Evolutionary conservation across 495 filamentous ascomycete genomes (phyloP).

Genomic region (Lophium mytilinum): DNA sequence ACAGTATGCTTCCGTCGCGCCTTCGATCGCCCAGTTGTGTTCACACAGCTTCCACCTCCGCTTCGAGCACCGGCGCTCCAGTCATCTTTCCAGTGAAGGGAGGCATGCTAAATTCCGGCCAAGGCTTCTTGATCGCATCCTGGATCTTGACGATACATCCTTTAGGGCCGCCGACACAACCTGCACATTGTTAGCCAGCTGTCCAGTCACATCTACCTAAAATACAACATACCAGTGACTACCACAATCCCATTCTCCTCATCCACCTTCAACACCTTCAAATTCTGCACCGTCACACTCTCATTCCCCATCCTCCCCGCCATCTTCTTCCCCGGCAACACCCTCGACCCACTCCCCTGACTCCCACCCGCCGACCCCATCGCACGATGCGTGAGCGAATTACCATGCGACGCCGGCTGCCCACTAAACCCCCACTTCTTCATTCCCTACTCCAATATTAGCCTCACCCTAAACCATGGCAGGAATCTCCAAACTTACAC

Average conservation of each 20-base stretch:
- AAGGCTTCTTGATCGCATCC: slow-evolving; percentile 86
- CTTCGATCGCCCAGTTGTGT: too few species aligned
- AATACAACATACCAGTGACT: slow-evolving; percentile 55
- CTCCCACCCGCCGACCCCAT: slow-evolving; percentile 80
- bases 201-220: background rate
- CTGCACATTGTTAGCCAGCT: slow-evolving; percentile 29
- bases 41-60: too few species aligned
- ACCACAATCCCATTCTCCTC: slow-evolving; percentile 77
- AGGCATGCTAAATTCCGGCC: slow-evolving; percentile 45
- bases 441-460: slow-evolving; percentile 54
- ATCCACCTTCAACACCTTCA: slow-evolving; percentile 82
- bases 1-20: too few species aligned
- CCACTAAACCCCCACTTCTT: slow-evolving; percentile 83
- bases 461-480: background rate
- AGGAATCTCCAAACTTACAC: slow-evolving; percentile 35
- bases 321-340: slow-evolving; percentile 96
- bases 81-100: background rate
- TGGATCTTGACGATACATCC: slow-evolving; percentile 74
- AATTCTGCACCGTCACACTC: slow-evolving; percentile 78
- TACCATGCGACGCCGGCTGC: slow-evolving; percentile 89
- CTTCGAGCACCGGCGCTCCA: too few species aligned
- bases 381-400: slow-evolving; percentile 80
- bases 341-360: slow-evolving; percentile 86
- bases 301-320: slow-evolving; percentile 87
- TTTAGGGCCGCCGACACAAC: slow-evolving; percentile 75